A percentile compares a stretch with the other conserved stretches of the same genome.
These are phyloP conservation scores for Carallia pectinifolia DNA, from an alignment of 345 rosid genomes.

Conservation along the genomic window DNA sequence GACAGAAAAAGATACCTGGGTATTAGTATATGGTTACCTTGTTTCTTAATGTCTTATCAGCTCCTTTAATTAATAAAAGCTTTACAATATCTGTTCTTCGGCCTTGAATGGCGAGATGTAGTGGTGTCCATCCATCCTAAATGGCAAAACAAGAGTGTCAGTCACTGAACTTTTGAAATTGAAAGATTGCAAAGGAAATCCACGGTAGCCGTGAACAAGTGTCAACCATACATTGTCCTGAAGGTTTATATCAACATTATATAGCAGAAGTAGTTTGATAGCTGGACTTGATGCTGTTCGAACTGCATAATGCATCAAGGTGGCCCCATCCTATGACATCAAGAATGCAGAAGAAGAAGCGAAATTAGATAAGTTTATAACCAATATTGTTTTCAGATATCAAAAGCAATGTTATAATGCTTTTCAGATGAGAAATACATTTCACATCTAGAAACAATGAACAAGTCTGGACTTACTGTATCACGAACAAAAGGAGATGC, in stretches of 20 bases:
- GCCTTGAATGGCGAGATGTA: slow-evolving; percentile 90
- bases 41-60: slow-evolving; percentile 54
- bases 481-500: slow-evolving; percentile 81
- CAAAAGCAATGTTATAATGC: background rate
- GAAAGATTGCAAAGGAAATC: background rate
- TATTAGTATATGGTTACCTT: background rate
- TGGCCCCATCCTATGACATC: slow-evolving; percentile 72
- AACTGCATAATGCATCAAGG: slow-evolving; percentile 92
- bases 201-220: background rate
- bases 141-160: slow-evolving; percentile 5
- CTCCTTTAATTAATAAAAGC: slow-evolving; percentile 79
- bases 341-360: slow-evolving; percentile 3
- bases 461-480: slow-evolving; percentile 43
- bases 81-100: slow-evolving; percentile 75
- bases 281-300: slow-evolving; percentile 73
- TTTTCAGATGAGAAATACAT: background rate
- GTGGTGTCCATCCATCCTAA: slow-evolving; percentile 95
- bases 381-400: background rate
- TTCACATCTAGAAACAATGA: background rate
- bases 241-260: slow-evolving; percentile 75
- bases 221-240: slow-evolving; percentile 66
- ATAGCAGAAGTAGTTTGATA: slow-evolving; percentile 70
- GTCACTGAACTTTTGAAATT: background rate
- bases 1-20: background rate
- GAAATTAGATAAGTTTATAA: background rate